These are phyloP conservation scores for Colletotrichum sp. DNA, from an alignment of 2,329 filamentous ascomycete species.

Conservation along the genomic window DNA sequence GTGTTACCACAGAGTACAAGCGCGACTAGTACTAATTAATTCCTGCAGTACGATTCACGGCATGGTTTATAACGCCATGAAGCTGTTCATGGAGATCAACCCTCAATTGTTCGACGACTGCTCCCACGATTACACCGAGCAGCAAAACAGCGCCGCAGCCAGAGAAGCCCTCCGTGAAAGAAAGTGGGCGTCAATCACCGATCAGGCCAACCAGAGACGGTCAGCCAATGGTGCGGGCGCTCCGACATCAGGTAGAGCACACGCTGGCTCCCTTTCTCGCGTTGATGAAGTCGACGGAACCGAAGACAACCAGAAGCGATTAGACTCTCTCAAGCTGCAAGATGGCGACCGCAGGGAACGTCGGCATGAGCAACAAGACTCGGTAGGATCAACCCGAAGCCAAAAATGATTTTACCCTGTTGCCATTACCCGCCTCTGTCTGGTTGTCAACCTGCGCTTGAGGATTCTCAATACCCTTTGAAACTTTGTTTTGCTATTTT, in stretches of 20 bases:
- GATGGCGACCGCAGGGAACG: constrained; percentile 72
- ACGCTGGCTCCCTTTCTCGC: constrained; percentile 48
- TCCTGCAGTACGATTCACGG: constrained; percentile 87
- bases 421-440: neutral
- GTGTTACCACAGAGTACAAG: constrained; percentile 27
- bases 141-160: constrained; percentile 89
- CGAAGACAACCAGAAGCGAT: constrained; percentile 83
- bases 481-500: neutral
- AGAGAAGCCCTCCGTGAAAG: constrained; percentile 81
- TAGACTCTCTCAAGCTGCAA: constrained; percentile 89
- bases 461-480: neutral
- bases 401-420: constrained; percentile 45
- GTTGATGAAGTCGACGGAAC: constrained; percentile 82
- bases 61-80: constrained; percentile 99
- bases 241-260: constrained; percentile 36
- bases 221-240: constrained; percentile 39
- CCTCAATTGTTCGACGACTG: constrained; percentile 98
- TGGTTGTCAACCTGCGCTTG: neutral
- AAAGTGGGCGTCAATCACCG: constrained; percentile 87
- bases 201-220: constrained; percentile 77
- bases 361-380: constrained; percentile 67
- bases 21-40: constrained; percentile 32
- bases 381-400: constrained; percentile 58
- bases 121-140: constrained; percentile 96
- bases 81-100: constrained; percentile 99